Conservation (phyloP, 306 rosid species). For the Malus sylvestris region DNA sequence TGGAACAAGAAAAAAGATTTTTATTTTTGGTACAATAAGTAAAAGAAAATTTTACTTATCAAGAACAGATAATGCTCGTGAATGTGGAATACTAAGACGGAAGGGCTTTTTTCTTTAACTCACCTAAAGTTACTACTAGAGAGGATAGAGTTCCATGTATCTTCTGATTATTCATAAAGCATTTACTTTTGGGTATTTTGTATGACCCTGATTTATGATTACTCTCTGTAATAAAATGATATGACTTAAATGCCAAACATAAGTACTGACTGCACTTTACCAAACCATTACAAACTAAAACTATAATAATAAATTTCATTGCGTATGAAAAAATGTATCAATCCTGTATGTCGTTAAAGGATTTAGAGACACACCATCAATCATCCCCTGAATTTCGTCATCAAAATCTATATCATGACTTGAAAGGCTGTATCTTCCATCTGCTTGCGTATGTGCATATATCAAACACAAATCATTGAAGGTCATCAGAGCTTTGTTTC, state of each 20-base stretch:
- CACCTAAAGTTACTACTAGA: neutral
- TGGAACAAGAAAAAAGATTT: no score
- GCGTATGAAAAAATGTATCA: constrained; percentile 1
- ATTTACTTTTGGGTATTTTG: neutral
- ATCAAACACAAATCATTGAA: constrained; percentile 43
- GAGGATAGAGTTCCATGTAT: neutral
- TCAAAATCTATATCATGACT: constrained; percentile 52
- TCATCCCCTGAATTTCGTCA: constrained; percentile 38
- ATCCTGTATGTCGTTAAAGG: neutral
- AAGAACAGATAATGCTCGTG: constrained; percentile 1
- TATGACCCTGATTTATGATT: neutral
- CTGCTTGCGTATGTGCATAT: constrained; percentile 47
- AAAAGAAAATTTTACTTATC: neutral
- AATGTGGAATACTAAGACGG: neutral
- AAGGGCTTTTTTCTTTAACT: neutral
- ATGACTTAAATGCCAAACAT: neutral
- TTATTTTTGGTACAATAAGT: neutral
- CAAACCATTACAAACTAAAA: neutral
- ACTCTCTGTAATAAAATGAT: neutral
- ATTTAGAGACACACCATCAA: constrained; percentile 32
- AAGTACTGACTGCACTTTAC: neutral
- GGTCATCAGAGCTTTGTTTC: constrained; percentile 34
- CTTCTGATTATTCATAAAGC: neutral
- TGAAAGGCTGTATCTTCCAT: constrained; percentile 61
- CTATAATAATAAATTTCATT: neutral